Base-by-base conservation (phyloP, 441 rosid species). In the Populus hybrid region DNA sequence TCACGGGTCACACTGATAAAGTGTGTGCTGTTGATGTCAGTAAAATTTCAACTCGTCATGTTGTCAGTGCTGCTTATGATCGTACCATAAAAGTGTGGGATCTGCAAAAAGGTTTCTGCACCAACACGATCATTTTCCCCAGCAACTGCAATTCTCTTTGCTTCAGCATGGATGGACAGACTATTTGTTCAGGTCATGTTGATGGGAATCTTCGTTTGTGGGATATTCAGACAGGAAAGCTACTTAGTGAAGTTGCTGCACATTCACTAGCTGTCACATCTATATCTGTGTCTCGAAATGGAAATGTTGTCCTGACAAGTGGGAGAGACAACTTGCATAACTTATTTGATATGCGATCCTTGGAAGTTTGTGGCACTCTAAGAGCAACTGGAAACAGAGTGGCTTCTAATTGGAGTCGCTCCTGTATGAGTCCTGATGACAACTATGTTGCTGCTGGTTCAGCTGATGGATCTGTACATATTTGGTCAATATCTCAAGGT, bases 341-440 rank as follows among this genome's bases (percentile, higher is more conserved):
- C 70, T 79, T 96, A 75, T 96, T 94, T 23, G 98, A 96, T 80
- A 91, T 91, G 50, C 81, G 98, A 73, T 89, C 96, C 40, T 81
- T 94, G 64, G 98, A 96, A 80, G 91, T 94, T 26, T 96, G 98
- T 24, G 86, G 92, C 69, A 87, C 96, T 11, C 73, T 94, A 34
- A 91, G 93, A 87, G 97, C 98, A n/a, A 78, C 82, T 8, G 97
- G 97, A 69, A 94, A 90, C 83, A 88, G 97, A 81, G 87, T 91
- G 78, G 97, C 98, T 42, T 90, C 98, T 11, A 94, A 96, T 73
- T 96, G 98, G 98, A 96, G 98, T 86, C 86, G 99, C 11, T 96
- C 98, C 12, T 94, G 98, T 81, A 89, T 93, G 68, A 96, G 98
- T 81, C 98, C 98, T 2, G 94, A 92, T 67, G 93, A 90, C 79